phyloP scores from a whole-genome alignment of 2,329 filamentous ascomycete genomes.

The Stachybotrys chlorohalonatus region DNA sequence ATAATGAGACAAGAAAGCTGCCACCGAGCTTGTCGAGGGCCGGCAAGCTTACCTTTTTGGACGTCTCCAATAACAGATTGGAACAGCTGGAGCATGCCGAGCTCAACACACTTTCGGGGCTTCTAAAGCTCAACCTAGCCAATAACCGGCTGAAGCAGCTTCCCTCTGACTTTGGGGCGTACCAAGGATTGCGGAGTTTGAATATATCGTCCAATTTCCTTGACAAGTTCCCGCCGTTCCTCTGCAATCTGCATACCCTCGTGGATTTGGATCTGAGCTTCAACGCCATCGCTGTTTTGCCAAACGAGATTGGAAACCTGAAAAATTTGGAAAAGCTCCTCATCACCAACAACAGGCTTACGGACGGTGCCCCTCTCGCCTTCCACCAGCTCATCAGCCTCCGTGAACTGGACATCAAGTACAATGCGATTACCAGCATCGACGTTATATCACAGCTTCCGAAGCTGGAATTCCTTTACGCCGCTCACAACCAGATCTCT shows the following conservation, averaged over 20 bases:
- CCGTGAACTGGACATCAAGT: conserved; percentile 88
- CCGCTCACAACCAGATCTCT: conserved; percentile 88
- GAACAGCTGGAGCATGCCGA: conserved; percentile 82
- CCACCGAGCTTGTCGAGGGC: conserved; percentile 79
- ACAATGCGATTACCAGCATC: conserved; percentile 82
- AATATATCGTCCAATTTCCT: conserved; percentile 94
- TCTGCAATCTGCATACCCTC: conserved; percentile 72
- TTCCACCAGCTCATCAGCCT: conserved; percentile 69
- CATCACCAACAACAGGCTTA: conserved; percentile 89
- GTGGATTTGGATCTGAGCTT: conserved; percentile 96
- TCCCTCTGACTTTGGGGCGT: conserved; percentile 74
- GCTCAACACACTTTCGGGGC: conserved; percentile 61
- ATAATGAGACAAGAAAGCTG: conserved; percentile 82
- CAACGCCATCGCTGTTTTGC: conserved; percentile 75
- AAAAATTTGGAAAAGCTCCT: conserved; percentile 78
- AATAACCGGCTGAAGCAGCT: conserved; percentile 82
- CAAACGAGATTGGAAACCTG: conserved; percentile 68
- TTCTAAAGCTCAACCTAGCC: conserved; percentile 84
- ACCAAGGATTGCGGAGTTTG: conserved; percentile 68
- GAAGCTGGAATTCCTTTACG: conserved; percentile 76
- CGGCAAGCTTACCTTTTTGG: conserved; percentile 73
- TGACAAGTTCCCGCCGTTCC: conserved; percentile 72
- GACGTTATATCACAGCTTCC: conserved; percentile 79
- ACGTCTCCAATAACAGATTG: conserved; percentile 89
- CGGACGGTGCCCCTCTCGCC: conserved; percentile 62